Conservation (phyloP, 495 filamentous ascomycete genomes). For the Tuber indicum region DNA sequence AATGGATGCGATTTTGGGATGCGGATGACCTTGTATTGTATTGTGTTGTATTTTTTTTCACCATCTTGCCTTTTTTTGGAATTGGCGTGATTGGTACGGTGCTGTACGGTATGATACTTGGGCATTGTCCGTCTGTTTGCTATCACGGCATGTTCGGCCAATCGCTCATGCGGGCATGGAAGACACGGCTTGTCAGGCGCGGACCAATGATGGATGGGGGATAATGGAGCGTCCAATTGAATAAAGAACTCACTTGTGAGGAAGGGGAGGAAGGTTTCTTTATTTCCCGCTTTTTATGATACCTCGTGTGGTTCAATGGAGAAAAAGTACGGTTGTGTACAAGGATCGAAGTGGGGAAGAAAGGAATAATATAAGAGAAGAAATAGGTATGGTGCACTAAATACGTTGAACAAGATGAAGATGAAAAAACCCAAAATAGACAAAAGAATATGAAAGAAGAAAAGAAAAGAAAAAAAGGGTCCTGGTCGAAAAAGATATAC, state of each 20-base stretch:
- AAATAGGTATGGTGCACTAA: background rate
- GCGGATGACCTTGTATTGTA: background rate
- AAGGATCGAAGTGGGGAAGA: background rate
- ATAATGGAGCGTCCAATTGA: background rate
- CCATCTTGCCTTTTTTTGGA: background rate
- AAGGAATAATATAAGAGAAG: background rate
- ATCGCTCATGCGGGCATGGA: background rate
- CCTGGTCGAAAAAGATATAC: conserved; percentile 8
- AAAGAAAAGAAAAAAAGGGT: conserved; percentile 20
- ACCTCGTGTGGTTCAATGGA: background rate
- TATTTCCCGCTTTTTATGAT: background rate
- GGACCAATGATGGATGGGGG: background rate
- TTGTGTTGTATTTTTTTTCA: background rate
- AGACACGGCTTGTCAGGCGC: background rate
- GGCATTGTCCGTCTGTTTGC: background rate
- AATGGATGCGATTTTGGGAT: background rate
- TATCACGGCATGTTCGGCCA: background rate
- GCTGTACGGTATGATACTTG: too few species aligned
- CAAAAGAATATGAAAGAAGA: conserved; percentile 15
- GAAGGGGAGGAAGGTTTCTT: background rate
- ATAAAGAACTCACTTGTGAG: background rate
- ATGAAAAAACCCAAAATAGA: conserved; percentile 4
- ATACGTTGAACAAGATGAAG: background rate
- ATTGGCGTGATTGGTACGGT: background rate
- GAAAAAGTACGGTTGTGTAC: background rate